Evolutionary conservation across 2,329 filamentous ascomycete genomes (phyloP), one percentile per base, ranked within the genome.

Genomic region (Colletotrichum cereale): DNA sequence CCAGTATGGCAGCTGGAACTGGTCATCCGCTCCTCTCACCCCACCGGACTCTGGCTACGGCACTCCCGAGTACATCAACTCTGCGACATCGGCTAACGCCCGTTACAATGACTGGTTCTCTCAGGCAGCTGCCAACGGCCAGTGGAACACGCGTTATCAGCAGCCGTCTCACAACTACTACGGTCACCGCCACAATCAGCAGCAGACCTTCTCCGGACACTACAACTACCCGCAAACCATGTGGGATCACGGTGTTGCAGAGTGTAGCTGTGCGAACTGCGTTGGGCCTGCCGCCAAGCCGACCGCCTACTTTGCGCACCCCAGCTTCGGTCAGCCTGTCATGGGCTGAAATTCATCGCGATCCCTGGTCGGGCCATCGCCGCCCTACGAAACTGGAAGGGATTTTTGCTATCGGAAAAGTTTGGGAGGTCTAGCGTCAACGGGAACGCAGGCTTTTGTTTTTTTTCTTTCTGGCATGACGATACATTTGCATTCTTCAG

Each of bases 31-130:
- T 58, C 87, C 87, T 8, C 79, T 90, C 67, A 90, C 88, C 0
- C 88, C 88, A 2, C 88, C 88, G 1, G 88, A 90, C 73, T 90
- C 88, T 26, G 88, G 88, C 7, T 90, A 90, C 67, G 87, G 88
- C 53, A 90, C 88, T 0, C 88, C 88, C 5, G 88, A 90, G 75
- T 88, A 89, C 73, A 81, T 84, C 60, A 85, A 86, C 78, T 89
- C 88, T 52, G 86, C 88, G 5, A 83, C 87, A 0, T 86, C 87
- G 1, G 83, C 84, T 74, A 89, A 89, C 66, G 81, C 84, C 29
- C 86, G 84, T 44, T 90, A 90, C 78, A 86, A 87, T 34, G 88
- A 90, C 53, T 90, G 86, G 86, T 89, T 90, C 71, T 74, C 73
- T 2, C 67, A 73, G n/a, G 80, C 82, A 11, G 82, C 85, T 69